phyloP scores from a whole-genome alignment of 305 asterid genomes.

The Solanum hybrid region DNA sequence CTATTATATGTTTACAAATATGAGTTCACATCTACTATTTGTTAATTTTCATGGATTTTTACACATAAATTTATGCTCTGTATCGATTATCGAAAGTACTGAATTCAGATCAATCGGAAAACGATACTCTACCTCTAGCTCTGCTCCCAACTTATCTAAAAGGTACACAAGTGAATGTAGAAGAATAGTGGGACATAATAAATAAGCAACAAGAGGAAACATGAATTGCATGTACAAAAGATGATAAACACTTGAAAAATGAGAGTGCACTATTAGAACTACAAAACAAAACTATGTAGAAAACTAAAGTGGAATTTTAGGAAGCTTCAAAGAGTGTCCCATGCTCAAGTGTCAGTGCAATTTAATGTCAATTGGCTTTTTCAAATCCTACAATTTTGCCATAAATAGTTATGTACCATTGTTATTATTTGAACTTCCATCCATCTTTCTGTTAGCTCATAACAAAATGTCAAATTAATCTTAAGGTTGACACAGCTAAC shows the following conservation, averaged over 20 bases:
- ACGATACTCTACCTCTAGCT: not conserved
- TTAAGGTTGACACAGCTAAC: not conserved
- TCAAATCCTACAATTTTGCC: conserved; percentile 26
- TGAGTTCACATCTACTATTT: not conserved
- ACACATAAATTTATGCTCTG: not conserved
- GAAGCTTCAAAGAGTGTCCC: conserved; percentile 19
- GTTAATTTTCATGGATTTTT: not conserved
- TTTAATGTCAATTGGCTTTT: conserved; percentile 13
- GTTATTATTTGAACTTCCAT: not conserved
- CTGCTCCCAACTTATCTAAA: not conserved
- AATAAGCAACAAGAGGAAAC: not conserved
- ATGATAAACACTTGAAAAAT: not conserved
- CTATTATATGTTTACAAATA: not conserved
- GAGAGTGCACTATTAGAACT: not conserved
- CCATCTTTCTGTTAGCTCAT: not conserved
- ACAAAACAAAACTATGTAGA: conserved; percentile 1
- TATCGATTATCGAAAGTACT: fast-evolving
- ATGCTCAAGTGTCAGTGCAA: not conserved
- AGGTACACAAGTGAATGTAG: not conserved
- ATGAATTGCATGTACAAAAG: not conserved
- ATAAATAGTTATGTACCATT: not conserved
- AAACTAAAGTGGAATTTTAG: conserved; percentile 33
- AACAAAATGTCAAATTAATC: not conserved
- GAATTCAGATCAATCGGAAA: not conserved
- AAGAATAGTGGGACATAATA: not conserved